phyloP scores from a whole-genome alignment of 306 rosid genomes.

The Spatholobus suberectus region DNA sequence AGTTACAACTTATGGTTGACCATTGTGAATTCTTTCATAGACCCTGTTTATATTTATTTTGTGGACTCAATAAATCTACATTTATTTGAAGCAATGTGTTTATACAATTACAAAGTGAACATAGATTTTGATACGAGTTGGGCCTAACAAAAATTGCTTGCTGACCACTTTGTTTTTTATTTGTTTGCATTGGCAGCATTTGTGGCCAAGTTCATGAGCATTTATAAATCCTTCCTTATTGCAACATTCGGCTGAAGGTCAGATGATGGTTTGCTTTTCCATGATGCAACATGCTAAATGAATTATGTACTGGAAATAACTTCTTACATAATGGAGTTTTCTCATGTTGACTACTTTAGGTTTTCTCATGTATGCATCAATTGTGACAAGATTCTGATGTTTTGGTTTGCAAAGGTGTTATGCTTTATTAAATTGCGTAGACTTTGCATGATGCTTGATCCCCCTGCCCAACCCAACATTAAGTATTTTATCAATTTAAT shows the following conservation, averaged over 20 bases:
- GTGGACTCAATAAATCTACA: background rate
- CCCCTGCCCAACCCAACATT: background rate
- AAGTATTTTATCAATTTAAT: too few species aligned
- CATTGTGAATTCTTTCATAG: background rate
- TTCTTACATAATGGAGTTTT: background rate
- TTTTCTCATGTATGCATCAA: slow-evolving; percentile 15
- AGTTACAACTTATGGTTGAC: slow-evolving; percentile 12
- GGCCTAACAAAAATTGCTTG: background rate
- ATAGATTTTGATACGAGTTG: background rate
- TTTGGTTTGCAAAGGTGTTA: slow-evolving; percentile 28
- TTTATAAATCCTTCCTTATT: slow-evolving; percentile 83
- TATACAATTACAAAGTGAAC: slow-evolving; percentile 6
- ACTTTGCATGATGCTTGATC: background rate
- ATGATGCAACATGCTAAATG: slow-evolving; percentile 7
- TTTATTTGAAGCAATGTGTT: background rate
- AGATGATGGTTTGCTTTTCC: slow-evolving; percentile 19
- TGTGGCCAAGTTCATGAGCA: slow-evolving; percentile 96
- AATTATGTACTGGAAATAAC: slow-evolving; percentile 6
- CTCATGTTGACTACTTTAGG: background rate
- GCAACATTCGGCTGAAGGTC: slow-evolving; percentile 75
- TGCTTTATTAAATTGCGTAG: background rate
- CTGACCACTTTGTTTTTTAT: background rate
- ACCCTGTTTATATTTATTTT: background rate
- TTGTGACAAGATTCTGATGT: slow-evolving; percentile 16
- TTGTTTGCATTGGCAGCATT: slow-evolving; percentile 66